These are phyloP conservation scores for Pseudoturritis turrita DNA, from an alignment of 345 rosid species.

Conservation along the genomic window DNA sequence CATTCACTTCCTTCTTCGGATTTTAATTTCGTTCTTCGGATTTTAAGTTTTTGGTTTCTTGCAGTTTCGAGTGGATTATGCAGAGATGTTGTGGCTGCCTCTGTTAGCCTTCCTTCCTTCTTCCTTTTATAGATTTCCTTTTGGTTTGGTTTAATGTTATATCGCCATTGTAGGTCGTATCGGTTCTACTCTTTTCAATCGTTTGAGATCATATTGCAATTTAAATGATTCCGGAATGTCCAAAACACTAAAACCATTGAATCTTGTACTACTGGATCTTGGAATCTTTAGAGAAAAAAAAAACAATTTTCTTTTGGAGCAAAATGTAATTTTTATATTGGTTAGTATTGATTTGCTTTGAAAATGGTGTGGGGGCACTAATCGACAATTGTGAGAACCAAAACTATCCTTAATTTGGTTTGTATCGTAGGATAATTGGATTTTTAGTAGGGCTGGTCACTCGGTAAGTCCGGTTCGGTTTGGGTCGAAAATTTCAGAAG, in stretches of 20 bases:
- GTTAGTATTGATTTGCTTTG: background rate
- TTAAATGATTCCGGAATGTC: background rate
- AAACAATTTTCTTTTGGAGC: background rate
- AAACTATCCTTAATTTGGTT: background rate
- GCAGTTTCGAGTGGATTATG: slow-evolving; percentile 26
- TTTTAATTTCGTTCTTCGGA: background rate
- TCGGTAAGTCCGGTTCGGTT: no score
- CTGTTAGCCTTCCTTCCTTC: background rate
- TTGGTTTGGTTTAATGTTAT: background rate
- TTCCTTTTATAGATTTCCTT: background rate
- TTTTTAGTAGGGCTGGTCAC: no score
- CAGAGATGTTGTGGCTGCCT: slow-evolving; percentile 25
- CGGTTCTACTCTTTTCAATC: background rate
- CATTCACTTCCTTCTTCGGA: no score
- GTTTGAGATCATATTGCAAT: background rate
- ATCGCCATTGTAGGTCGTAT: background rate
- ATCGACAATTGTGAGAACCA: background rate
- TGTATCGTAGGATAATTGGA: background rate
- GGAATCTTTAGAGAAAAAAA: no score
- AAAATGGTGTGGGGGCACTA: background rate
- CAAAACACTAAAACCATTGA: background rate
- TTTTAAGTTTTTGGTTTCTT: background rate
- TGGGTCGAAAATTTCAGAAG: no score
- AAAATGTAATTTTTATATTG: background rate
- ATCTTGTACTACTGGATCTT: background rate